Base-by-base conservation (phyloP, 805 yeast species). In the Myxozyma sirexii region DNA sequence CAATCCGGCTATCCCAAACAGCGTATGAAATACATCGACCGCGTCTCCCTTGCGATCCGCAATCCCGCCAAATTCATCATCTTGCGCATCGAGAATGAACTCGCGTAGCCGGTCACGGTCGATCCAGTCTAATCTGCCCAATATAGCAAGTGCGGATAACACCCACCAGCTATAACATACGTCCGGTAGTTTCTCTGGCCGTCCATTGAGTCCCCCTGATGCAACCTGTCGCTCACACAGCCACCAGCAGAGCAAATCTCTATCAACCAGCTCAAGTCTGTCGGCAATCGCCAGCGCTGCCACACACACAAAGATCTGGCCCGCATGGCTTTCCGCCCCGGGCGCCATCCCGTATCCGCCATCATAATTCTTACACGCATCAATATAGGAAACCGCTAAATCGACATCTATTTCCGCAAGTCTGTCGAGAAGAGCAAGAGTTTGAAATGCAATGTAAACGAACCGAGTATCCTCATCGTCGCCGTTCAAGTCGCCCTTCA, bases 121-220 rank as follows among this genome's bases (percentile, higher is more conserved):
- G n/a, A 94, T 87, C 91, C 96, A 91, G 64, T 88, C 82, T 19
- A 84, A 72, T 62, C 82, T 84, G 0, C 76, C 82, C 21, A 93
- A 77, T 43, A 68, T 60, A 10, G 69, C 59, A 6, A 68, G 59
- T 13, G 69, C 53, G 12, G 71, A 60, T 33, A 68, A 50, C 8
- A 92, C 97, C 99, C 99, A 94, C 97, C 98, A 94, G 67, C 94
- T 85, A 71, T 94, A 94, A 71, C 63, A 63, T 19, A 89, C 97
- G 73, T 94, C 99, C 0, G 98, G 97, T 19, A 92, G 75, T 71
- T 94, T 94, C 62, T 94, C 97, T 0, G 99, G 98, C 53, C 99
- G 81, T 0, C 99, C 99, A 70, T 94, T 94, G 56, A 94, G 78
- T 0, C 99, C 99, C 4, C 99, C 99, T 29, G 80, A 80, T 4